A percentile compares a stretch with the other conserved stretches of the same genome.
phyloP scores from a whole-genome alignment of 2,329 filamentous ascomycete species.

The Phoma sp. region DNA sequence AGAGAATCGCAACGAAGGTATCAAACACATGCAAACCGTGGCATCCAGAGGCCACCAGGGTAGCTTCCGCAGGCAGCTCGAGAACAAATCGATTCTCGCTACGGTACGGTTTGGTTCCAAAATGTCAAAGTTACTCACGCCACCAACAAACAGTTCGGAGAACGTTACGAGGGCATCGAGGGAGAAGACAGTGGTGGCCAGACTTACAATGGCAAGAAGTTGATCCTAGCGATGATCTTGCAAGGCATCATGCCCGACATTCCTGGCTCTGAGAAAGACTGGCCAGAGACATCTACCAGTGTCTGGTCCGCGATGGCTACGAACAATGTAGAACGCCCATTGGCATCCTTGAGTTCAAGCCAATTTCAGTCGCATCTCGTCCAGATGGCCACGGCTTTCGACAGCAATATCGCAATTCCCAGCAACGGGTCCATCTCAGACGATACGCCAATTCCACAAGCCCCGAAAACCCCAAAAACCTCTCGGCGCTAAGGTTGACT shows the following conservation, averaged over 20 bases:
- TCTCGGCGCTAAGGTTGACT: conserved; percentile 34
- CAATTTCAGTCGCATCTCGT: conserved; percentile 33
- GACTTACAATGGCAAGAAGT: conserved; percentile 57
- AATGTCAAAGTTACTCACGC: conserved; percentile 29
- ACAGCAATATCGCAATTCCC: conserved; percentile 35
- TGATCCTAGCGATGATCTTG: conserved; percentile 63
- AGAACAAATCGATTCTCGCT: conserved; percentile 45
- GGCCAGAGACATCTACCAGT: conserved; percentile 60
- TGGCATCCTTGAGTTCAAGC: conserved; percentile 33
- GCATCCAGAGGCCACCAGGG: conserved; percentile 38
- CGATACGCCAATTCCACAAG: conserved; percentile 23
- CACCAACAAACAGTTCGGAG: conserved; percentile 28
- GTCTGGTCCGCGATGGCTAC: conserved; percentile 66
- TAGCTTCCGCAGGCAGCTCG: conserved; percentile 41
- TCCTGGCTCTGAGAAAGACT: conserved; percentile 61
- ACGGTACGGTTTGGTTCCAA: conserved; percentile 47
- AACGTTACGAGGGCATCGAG: conserved; percentile 45
- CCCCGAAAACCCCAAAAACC: conserved; percentile 26
- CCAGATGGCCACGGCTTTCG: conserved; percentile 36
- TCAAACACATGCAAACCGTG: conserved; percentile 54
- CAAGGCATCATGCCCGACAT: conserved; percentile 60
- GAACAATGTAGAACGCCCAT: conserved; percentile 58
- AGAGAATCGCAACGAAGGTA: conserved; percentile 52
- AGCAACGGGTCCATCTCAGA: conserved; percentile 28
- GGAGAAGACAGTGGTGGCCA: conserved; percentile 52